Base-by-base conservation (phyloP, 2,329 filamentous ascomycete genomes). In the Coniella vitis region DNA sequence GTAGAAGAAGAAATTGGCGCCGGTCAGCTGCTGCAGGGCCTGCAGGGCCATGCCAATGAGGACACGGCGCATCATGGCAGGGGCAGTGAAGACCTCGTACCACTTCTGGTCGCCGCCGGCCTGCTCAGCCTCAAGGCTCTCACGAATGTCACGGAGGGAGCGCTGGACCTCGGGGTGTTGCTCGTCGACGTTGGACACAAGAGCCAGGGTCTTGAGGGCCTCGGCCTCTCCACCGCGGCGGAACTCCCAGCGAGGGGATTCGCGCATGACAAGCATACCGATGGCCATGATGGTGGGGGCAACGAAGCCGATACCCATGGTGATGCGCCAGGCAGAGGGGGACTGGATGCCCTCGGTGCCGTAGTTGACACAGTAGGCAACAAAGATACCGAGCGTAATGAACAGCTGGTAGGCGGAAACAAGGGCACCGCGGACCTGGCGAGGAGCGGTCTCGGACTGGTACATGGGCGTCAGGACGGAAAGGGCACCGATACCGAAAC, bases 21-120 rank as follows among this genome's bases (percentile, higher is more conserved):
- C 83, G 0, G 81, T 85, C 52, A 85, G 75, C 58, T 87, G 84
- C 64, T 87, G 84, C 5, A 85, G 66, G 53, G 79, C 79, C 55
- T 86, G 82, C 4, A 88, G 70, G 0, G 65, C 57, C 38, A 86
- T 74, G 12, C 83, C 84, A 2, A 88, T 70, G 1, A 79, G 36
- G 0, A 82, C 83, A 36, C 84, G 76, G 63, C 86, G 86, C 12
- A 76, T 62, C 64, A 84, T 71, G 58, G 74, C 83, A 31, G 78
- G 78, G 13, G 48, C 51, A n/a, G 51, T 54, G 48, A 54, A 54
- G 45, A 54, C 47, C 29, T 54, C 51, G 25, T 39, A 54, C 51
- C 51, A 54, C 51, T 46, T 54, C 45, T 50, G 48, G 13, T 54
- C 48, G 25, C 51, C 51, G 12, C 45, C 51, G 16, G 51, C 51